Evolutionary conservation across 768 basidiomycete species (phyloP), one percentile per base, ranked within the genome.

Genomic region (Naganishia antarctica): DNA sequence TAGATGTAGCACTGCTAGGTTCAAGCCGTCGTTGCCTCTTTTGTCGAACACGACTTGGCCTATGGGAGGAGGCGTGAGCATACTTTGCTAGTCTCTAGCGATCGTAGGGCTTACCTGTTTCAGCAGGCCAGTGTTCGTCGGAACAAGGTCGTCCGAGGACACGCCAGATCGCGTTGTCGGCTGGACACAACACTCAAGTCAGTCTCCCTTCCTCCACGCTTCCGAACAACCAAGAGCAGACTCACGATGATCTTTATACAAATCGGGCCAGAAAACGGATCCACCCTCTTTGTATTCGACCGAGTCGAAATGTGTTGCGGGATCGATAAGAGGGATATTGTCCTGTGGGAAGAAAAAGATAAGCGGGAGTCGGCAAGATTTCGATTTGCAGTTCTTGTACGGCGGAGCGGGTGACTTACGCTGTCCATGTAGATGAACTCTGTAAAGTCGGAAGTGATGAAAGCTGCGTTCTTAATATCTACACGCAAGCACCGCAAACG

Each of bases 201-300:
- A n/a, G n/a, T n/a, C n/a, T n/a, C n/a, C n/a, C n/a, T n/a, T n/a
- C n/a, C n/a, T n/a, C 46, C 7, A n/a, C 21, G 8, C 46, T 21
- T 50, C 4, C 6, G 26, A 23, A 13, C 13, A 11, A 5, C 26
- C 43, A 34, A 25, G 21, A 15, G 26, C 13, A 12, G 0, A 67
- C 73, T 70, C 63, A 74, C 71, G 74, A 51, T 78, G 74, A 66
- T 80, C 80, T 65, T 79, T 80, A 68, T 77, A 76, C 58, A 79
- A 70, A 67, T 81, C 80, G 5, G 79, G 76, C 80, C 80, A 81
- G 68, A 81, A 79, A 16, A 80, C 80, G 26, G 73, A 73, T 21
- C 77, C 76, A 23, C 73, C 66, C 25, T 73, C 58, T 43, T 68
- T 63, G 68, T 78, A 80, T 23, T 74, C 66, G 8, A 74, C 68